These are phyloP conservation scores for Rhododendron ovatum DNA, from an alignment of 148 eudicot species.

Conservation along the genomic window DNA sequence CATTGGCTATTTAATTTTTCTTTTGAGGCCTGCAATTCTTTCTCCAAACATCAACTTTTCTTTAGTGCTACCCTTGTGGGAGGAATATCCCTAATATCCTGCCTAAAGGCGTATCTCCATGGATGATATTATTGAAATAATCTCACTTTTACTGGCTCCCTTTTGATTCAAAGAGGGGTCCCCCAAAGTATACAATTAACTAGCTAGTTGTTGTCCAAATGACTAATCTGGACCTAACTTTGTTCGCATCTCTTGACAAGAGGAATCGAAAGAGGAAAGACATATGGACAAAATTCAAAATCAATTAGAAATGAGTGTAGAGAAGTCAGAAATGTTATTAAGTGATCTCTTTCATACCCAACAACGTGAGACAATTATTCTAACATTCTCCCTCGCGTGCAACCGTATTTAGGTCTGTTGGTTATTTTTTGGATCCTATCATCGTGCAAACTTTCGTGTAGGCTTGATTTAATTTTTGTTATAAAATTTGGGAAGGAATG, in stretches of 20 bases:
- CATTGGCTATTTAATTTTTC: neutral
- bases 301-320: too few relatives aligned
- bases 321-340: too few relatives aligned
- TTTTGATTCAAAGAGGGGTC: neutral
- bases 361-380: too few relatives aligned
- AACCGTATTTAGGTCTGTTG: too few relatives aligned
- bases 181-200: neutral
- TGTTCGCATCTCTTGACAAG: neutral
- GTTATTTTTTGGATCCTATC: too few relatives aligned
- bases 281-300: too few relatives aligned
- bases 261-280: too few relatives aligned
- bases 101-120: neutral
- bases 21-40: neutral
- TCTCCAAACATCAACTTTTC: neutral
- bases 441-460: too few relatives aligned
- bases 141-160: neutral
- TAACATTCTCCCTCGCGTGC: too few relatives aligned
- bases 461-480: too few relatives aligned
- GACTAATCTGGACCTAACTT: neutral
- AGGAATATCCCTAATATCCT: slow-evolving; percentile 11
- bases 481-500: too few relatives aligned
- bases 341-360: too few relatives aligned
- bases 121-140: neutral
- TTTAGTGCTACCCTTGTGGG: neutral
- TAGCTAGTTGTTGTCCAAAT: neutral